A percentile compares a stretch with the other conserved stretches of the same genome.
These are phyloP conservation scores for Coniferiporia sulphurascens DNA, from an alignment of 1,284 basidiomycete species.

Conservation along the genomic window DNA sequence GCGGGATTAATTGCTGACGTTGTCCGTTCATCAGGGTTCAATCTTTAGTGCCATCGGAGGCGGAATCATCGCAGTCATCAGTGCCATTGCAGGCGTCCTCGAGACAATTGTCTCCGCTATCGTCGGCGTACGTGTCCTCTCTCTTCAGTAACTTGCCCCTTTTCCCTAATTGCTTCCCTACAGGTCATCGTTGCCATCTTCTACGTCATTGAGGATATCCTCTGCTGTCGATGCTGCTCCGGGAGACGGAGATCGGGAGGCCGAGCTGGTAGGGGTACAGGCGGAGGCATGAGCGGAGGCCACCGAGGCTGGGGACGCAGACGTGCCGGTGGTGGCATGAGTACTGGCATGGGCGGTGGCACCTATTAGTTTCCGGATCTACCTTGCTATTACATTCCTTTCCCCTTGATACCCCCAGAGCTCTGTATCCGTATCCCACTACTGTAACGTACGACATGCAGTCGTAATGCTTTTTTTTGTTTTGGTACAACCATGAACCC, in stretches of 20 bases:
- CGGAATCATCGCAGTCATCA: conserved; percentile 52
- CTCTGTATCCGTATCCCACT: not conserved
- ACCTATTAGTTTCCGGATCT: not conserved
- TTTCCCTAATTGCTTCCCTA: not conserved
- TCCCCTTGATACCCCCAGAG: not conserved
- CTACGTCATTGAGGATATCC: conserved; percentile 52
- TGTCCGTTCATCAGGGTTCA: conserved; percentile 39
- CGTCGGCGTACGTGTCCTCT: conserved; percentile 41
- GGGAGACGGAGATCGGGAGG: conserved; percentile 23
- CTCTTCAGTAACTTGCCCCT: not conserved
- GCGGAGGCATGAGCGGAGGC: not conserved
- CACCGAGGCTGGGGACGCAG: not conserved
- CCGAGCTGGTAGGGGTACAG: not conserved
- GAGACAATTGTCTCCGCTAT: conserved; percentile 55
- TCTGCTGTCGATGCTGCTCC: conserved; percentile 53
- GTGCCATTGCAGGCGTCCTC: conserved; percentile 51
- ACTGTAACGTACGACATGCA: not conserved
- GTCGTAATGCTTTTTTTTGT: not conserved
- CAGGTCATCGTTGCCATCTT: conserved; percentile 61
- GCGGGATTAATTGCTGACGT: too few species aligned
- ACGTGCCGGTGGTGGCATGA: not conserved
- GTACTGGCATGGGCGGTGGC: not conserved
- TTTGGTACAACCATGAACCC: not conserved
- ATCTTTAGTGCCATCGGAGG: conserved; percentile 56
- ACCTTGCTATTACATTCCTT: not conserved